phyloP scores from a whole-genome alignment of 140 eudicot genomes.

The Senecio squalidus region DNA sequence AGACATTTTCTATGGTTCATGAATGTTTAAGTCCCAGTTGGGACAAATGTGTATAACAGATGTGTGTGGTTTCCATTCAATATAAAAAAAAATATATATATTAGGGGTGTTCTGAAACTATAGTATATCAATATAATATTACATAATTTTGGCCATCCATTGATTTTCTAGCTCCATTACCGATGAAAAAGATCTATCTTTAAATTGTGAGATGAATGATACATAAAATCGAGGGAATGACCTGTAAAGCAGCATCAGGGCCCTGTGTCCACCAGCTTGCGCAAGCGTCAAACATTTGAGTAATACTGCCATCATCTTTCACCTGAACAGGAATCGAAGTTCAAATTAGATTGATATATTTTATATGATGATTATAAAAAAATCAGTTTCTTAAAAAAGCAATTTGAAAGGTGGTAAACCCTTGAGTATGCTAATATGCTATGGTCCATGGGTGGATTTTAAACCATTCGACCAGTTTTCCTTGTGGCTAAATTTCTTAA shows the following conservation, averaged over 20 bases:
- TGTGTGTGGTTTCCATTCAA: too few species aligned
- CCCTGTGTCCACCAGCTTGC: conserved; percentile 99
- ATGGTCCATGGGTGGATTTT: not conserved
- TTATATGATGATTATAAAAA: not conserved
- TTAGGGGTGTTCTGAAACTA: too few species aligned
- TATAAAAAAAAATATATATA: too few species aligned
- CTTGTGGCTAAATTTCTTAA: not conserved
- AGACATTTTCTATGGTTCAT: too few species aligned
- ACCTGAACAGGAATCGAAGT: conserved; percentile 23
- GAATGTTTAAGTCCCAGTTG: too few species aligned
- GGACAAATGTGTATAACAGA: too few species aligned
- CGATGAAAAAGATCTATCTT: not conserved
- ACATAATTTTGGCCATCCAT: too few species aligned
- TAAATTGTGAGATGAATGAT: not conserved
- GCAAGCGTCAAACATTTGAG: conserved; percentile 91
- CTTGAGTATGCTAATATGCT: not conserved
- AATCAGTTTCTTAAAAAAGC: not conserved
- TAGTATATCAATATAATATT: too few species aligned
- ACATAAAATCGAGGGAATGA: conserved; percentile 40
- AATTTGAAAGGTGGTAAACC: not conserved
- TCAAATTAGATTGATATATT: not conserved
- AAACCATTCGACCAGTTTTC: not conserved
- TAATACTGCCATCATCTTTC: conserved; percentile 36
- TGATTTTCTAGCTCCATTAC: not conserved
- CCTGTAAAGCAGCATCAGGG: conserved; percentile 85